Evolutionary conservation across 352 stramenopile genomes (phyloP).

Genomic region (Aphanomyces invadans): DNA sequence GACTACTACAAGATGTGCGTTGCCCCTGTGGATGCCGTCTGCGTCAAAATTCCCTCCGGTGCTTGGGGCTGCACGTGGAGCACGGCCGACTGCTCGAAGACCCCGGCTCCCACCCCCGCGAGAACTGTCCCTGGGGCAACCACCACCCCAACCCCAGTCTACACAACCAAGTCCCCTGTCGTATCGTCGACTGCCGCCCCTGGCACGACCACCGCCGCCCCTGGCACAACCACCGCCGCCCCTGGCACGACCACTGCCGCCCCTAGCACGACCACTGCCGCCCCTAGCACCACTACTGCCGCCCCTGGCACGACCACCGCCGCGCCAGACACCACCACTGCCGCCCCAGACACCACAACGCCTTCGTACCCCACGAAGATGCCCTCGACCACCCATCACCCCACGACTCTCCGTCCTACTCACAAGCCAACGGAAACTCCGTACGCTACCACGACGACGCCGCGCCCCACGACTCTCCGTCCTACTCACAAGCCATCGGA

Average conservation of each 20-base stretch:
- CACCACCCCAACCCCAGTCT: background rate
- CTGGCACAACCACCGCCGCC: background rate
- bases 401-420: background rate
- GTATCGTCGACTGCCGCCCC: background rate
- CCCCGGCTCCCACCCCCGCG: background rate
- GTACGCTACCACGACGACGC: background rate
- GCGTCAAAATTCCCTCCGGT: conserved; percentile 26
- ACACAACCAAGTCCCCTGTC: background rate
- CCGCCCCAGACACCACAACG: background rate
- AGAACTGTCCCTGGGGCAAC: background rate
- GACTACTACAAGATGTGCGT: conserved; percentile 27
- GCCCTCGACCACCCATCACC: background rate
- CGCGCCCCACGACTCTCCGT: background rate
- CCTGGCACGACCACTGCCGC: background rate
- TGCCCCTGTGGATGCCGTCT: conserved; percentile 36
- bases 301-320: background rate
- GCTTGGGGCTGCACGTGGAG: conserved; percentile 31
- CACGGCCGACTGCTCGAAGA: background rate
- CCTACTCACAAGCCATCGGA: background rate
- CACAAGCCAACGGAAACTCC: background rate
- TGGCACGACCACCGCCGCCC: background rate
- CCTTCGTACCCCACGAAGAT: background rate
- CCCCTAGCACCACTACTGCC: background rate
- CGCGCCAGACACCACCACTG: background rate
- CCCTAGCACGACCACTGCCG: background rate